Percentiles rank a stretch among this genome's conserved stretches.
These are phyloP conservation scores for Sporothrix brunneoviolacea DNA, from an alignment of 2,329 filamentous ascomycete species.

Conservation along the genomic window DNA sequence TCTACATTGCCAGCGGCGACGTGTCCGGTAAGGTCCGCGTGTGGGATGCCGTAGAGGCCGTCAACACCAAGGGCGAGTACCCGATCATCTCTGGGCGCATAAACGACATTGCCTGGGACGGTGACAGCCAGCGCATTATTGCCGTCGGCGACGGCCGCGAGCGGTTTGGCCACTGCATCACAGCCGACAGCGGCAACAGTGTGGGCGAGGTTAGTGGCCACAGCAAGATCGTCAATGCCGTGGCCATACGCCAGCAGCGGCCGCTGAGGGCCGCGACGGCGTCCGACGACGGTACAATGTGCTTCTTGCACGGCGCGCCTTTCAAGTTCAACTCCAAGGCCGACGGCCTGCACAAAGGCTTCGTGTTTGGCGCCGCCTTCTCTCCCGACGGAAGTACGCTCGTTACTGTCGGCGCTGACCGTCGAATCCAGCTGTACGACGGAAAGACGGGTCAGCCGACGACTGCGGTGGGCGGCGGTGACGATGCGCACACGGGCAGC, in stretches of 20 bases:
- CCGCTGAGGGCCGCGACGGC: slow-evolving; percentile 89
- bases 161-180: slow-evolving; percentile 88
- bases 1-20: slow-evolving; percentile 91
- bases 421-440: slow-evolving; percentile 88
- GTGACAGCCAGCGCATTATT: slow-evolving; percentile 92
- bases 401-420: slow-evolving; percentile 88
- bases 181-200: slow-evolving; percentile 89
- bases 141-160: slow-evolving; percentile 94
- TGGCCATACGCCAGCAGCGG: slow-evolving; percentile 81
- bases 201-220: slow-evolving; percentile 93
- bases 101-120: slow-evolving; percentile 96
- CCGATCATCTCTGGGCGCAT: slow-evolving; percentile 89
- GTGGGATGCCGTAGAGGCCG: slow-evolving; percentile 84
- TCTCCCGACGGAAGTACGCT: slow-evolving; percentile 78
- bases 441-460: slow-evolving; percentile 88
- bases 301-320: slow-evolving; percentile 88
- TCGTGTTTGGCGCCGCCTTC: slow-evolving; percentile 81
- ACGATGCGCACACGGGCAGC: slow-evolving; percentile 72
- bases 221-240: slow-evolving; percentile 82
- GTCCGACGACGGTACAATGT: slow-evolving; percentile 80
- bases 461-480: slow-evolving; percentile 57
- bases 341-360: slow-evolving; percentile 74
- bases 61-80: slow-evolving; percentile 87
- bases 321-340: slow-evolving; percentile 93
- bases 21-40: slow-evolving; percentile 76